Evolutionary conservation across 139 green algal genomes (phyloP), one percentile per base, ranked within the genome.

Genomic region (Chlamydomonas incerta): DNA sequence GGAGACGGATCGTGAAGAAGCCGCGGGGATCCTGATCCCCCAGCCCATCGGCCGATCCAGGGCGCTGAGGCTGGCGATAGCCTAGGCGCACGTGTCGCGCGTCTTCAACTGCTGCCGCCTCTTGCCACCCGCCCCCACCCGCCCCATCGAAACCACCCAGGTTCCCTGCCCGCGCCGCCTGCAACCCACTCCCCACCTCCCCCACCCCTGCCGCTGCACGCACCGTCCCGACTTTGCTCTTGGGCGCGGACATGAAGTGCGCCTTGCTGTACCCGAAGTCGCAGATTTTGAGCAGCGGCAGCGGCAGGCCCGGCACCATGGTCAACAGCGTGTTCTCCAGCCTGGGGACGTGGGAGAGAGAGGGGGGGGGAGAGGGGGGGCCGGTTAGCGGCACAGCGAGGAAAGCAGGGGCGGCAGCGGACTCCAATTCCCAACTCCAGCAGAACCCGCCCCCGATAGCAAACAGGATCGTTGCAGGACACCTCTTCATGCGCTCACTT

Each of bases 231-330:
- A 99, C 97, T 68, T 96, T 96, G 13, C 91, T 96, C 63, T 95
- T 96, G 13, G 95, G 95, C 24, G 95, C 95, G 62, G 90, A 95
- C 92, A 97, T 94, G 82, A 93, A 95, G 81, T 97, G 82, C 63
- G 83, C 88, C 81, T 97, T 96, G 66, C 77, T 92, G 92, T 98
- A 98, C 17, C 96, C 96, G 90, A 99, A 99, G 81, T 99, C 96
- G 85, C 97, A 98, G 74, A 99, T 98, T 88, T 99, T 99, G n/a
- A 99, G 90, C 80, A 98, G 89, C 24, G 96, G 95, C 72, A 94
- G 73, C 58, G 89, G 91, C 74, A 93, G 80, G 33, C 91, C 91
- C 6, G 79, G 84, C 70, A 89, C 77, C 70, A 86, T 87, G 88
- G 90, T 31, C 79, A 99, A 92, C 74, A 99, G 92, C 35, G 98